Conservation (phyloP, 2,329 filamentous ascomycete genomes). For the Myriosclerotinia duriaeana region DNA sequence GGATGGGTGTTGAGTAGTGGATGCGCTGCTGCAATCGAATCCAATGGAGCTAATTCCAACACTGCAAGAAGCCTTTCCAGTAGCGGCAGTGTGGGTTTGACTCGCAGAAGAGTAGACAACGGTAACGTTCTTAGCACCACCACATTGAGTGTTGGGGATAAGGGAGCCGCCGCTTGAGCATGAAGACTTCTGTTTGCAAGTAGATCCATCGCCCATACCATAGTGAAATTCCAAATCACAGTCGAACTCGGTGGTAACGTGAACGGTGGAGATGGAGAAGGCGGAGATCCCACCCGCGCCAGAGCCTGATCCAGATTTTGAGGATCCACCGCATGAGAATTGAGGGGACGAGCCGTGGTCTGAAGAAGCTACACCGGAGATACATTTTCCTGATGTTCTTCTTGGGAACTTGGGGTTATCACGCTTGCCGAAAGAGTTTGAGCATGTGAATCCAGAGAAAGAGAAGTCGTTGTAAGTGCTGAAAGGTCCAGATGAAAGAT, state of each 20-base stretch:
- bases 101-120: constrained; percentile 58
- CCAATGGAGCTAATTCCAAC: constrained; percentile 72
- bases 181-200: constrained; percentile 72
- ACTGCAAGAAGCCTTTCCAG: constrained; percentile 58
- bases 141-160: constrained; percentile 84
- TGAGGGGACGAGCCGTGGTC: constrained; percentile 53
- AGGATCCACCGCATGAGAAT: constrained; percentile 52
- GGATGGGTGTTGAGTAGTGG: constrained; percentile 29
- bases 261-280: constrained; percentile 75
- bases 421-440: constrained; percentile 59
- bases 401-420: constrained; percentile 47
- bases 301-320: not conserved
- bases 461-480: constrained; percentile 67
- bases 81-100: constrained; percentile 49
- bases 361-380: constrained; percentile 52
- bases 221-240: constrained; percentile 83
- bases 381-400: constrained; percentile 51
- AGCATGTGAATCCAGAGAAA: constrained; percentile 72
- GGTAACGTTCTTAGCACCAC: constrained; percentile 80
- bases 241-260: constrained; percentile 73
- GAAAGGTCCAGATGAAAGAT: constrained; percentile 62
- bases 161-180: constrained; percentile 68
- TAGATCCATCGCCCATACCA: constrained; percentile 76
- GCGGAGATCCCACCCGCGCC: constrained; percentile 43
- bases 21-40: constrained; percentile 64